phyloP scores from a whole-genome alignment of 306 rosid species.

The Boehmeria nivea region DNA sequence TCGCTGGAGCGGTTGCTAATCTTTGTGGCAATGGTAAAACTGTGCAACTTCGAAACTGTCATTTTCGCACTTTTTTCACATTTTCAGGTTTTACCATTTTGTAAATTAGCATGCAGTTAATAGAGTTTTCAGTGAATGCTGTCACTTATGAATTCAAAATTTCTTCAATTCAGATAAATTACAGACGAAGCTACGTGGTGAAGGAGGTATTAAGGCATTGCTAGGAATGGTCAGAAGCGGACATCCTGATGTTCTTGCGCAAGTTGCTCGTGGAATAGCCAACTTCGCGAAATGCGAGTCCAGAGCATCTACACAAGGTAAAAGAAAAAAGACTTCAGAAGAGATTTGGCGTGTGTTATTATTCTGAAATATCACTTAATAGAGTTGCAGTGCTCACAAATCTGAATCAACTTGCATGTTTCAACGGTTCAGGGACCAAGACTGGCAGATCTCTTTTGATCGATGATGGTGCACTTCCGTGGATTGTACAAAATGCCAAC shows the following conservation, averaged over 20 bases:
- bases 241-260: constrained; percentile 98
- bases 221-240: constrained; percentile 94
- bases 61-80: constrained; percentile 7
- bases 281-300: constrained; percentile 94
- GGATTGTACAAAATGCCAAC: constrained; percentile 96
- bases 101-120: neutral
- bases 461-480: constrained; percentile 92
- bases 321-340: constrained; percentile 5
- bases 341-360: no score
- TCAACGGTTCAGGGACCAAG: constrained; percentile 55
- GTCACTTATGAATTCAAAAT: constrained; percentile 24
- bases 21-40: constrained; percentile 92
- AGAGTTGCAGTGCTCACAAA: no score
- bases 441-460: constrained; percentile 77
- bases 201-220: constrained; percentile 88
- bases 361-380: constrained; percentile 9
- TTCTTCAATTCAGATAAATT: constrained; percentile 55
- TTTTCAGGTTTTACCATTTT: neutral
- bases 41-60: constrained; percentile 12
- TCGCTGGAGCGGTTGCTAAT: constrained; percentile 97
- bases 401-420: no score
- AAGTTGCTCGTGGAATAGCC: constrained; percentile 98
- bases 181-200: constrained; percentile 65
- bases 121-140: no score
- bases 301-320: constrained; percentile 91